Evolutionary conservation across 345 rosid genomes (phyloP), one percentile per base, ranked within the genome.

Genomic region (Raphanus raphanistrum): DNA sequence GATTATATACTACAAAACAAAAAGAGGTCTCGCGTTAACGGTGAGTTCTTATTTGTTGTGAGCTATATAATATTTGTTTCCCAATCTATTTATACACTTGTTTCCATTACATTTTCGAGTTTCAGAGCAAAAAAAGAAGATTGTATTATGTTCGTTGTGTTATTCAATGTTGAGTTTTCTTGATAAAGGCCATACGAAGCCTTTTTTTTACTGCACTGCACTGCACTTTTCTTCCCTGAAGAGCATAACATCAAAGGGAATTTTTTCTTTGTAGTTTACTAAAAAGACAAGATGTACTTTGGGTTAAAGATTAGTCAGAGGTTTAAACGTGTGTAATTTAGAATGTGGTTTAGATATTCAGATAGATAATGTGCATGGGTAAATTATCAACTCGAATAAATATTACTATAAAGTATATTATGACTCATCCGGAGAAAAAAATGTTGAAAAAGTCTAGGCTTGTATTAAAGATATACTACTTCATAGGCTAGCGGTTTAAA

Each of bases 1-100:
- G 72, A 31, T 58, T 41, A 71, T 65, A 71, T 58, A 71, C 54
- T 58, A 71, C 54, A 33, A 63, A 63, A 4, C 48, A 16, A 27
- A 27, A 36, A 63, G 59, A 70, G 58, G 63, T 68, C 55, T 76
- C 28, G 21, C 21, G 36, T 17, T 10, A 28, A 59, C 15, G 63
- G 3, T 27, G 33, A 26, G 33, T 59, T 59, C 64, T 76, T 32
- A 3, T n/a, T 76, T 76, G 64, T 70, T 62, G 57, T 15, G 54
- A 70, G 64, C 74, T 50, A 70, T 70, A 70, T 16, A 25, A 26
- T 28, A 52, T 60, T 48, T 62, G 70, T 76, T 35, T 1, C 6
- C 15, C 31, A 15, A 1, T 48, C 21, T 9, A 15, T 33, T 69
- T 29, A 69, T 25, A 68, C 10, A 52, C 4, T 54, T 38, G 21